A percentile compares a stretch with the other conserved stretches of the same genome.
Evolutionary conservation across 768 basidiomycete genomes (phyloP).

Genomic region (Boletus speciosus): DNA sequence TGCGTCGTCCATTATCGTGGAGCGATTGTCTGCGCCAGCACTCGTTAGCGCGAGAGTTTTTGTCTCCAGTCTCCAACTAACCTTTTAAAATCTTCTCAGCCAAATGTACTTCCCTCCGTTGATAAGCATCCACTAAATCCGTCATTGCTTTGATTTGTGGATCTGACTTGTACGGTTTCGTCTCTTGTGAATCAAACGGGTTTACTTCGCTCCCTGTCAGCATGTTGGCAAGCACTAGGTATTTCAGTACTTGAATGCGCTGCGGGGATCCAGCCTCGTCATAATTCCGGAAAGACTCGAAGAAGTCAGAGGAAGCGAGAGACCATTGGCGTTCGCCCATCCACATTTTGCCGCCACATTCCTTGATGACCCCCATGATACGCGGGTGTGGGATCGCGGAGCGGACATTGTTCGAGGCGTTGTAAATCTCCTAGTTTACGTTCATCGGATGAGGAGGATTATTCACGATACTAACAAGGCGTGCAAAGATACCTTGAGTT

Average conservation of each 20-base stretch:
- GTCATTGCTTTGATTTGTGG: constrained; percentile 99
- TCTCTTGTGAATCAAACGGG: constrained; percentile 99
- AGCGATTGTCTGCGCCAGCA: constrained; percentile 66
- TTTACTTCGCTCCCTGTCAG: constrained; percentile 97
- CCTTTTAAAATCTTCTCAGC: constrained; percentile 95
- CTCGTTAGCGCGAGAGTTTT: not conserved
- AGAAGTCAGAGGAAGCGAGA: constrained; percentile 95
- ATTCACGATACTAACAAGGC: not conserved
- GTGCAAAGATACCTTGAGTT: constrained; percentile 66
- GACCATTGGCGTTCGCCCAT: constrained; percentile 99
- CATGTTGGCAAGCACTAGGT: constrained; percentile 97
- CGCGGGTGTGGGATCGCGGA: constrained; percentile 97
- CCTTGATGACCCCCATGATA: constrained; percentile 98
- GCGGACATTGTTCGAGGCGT: constrained; percentile 86
- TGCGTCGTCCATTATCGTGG: constrained; percentile 93
- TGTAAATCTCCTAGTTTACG: constrained; percentile 88
- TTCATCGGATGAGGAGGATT: not conserved
- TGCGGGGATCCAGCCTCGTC: constrained; percentile 97
- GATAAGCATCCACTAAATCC: constrained; percentile 93
- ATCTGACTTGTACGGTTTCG: constrained; percentile 95
- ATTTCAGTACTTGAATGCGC: constrained; percentile 96
- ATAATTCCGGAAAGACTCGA: constrained; percentile 98
- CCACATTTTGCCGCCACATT: constrained; percentile 99
- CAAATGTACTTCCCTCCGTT: constrained; percentile 92
- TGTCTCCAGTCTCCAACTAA: constrained; percentile 30